Conservation (phyloP, 2,329 filamentous ascomycete genomes). For the Paecilomyces variotii region DNA sequence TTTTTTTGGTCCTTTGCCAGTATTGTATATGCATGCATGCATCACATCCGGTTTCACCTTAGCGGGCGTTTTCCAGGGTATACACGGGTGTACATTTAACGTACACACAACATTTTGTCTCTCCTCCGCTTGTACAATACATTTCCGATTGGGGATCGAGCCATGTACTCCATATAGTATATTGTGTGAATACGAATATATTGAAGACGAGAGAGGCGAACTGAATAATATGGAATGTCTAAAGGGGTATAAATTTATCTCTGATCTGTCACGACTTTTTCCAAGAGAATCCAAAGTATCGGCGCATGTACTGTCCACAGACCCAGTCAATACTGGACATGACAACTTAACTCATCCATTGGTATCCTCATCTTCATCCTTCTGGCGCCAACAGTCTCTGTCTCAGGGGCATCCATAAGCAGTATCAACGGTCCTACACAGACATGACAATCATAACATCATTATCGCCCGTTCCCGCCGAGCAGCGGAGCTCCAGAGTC, state of each 20-base stretch:
- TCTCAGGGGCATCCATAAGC: background rate
- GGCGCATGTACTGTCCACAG: background rate
- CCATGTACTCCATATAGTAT: background rate
- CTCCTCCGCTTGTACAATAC: background rate
- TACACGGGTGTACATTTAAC: background rate
- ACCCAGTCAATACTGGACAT: background rate
- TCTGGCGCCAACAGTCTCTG: too few relatives aligned
- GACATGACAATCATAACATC: background rate
- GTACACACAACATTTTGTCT: background rate
- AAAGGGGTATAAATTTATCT: background rate
- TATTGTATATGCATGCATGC: background rate
- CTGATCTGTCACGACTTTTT: background rate
- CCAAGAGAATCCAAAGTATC: background rate
- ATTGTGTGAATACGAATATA: background rate
- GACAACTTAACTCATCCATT: background rate
- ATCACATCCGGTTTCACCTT: background rate
- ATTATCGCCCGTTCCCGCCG: conserved; percentile 10
- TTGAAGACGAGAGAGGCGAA: background rate
- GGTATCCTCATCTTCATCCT: background rate
- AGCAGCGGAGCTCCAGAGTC: background rate
- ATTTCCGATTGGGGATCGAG: background rate
- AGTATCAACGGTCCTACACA: background rate
- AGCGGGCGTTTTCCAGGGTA: background rate
- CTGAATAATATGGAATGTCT: background rate
- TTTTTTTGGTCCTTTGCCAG: background rate